These are phyloP conservation scores for Xylaria telfairii DNA, from an alignment of 495 filamentous ascomycete genomes.

Conservation along the genomic window DNA sequence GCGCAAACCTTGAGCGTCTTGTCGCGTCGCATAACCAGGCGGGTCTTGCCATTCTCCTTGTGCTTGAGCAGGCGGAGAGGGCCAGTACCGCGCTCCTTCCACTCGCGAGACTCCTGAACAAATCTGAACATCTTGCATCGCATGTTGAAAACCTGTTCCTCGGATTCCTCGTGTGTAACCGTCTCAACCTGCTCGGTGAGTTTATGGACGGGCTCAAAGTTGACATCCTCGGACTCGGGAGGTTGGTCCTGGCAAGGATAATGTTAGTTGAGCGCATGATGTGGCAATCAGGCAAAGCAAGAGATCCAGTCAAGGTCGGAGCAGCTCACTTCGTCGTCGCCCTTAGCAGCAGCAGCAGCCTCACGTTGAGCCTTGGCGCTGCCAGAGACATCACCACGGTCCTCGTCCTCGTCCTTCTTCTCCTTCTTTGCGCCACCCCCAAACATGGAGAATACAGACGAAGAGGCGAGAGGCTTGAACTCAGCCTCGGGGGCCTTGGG, in stretches of 20 bases:
- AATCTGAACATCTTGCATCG: constrained; percentile 99
- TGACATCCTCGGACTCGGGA: constrained; percentile 85
- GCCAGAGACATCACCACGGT: constrained; percentile 79
- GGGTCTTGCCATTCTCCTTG: constrained; percentile 96
- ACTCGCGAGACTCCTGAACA: constrained; percentile 84
- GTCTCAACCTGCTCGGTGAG: constrained; percentile 94
- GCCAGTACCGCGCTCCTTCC: constrained; percentile 99
- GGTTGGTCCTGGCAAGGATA: constrained; percentile 63
- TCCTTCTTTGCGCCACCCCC: constrained; percentile 90
- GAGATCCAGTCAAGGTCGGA: neutral
- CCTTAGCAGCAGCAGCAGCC: constrained; percentile 61
- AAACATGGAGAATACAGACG: constrained; percentile 92
- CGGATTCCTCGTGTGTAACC: constrained; percentile 98
- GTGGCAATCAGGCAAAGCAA: neutral
- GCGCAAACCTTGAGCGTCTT: constrained; percentile 99
- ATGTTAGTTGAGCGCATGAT: constrained; percentile 8
- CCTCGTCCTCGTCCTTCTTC: constrained; percentile 74
- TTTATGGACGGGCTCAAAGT: constrained; percentile 95
- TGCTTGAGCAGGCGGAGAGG: constrained; percentile 97
- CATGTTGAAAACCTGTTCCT: constrained; percentile 99
- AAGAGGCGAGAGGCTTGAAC: constrained; percentile 47
- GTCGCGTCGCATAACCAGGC: constrained; percentile 97
- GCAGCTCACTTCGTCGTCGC: constrained; percentile 46
- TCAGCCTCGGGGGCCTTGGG: constrained; percentile 48
- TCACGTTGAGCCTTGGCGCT: constrained; percentile 86